Conservation (phyloP, 352 stramenopile species). For the Vaucheria bursata region DNA sequence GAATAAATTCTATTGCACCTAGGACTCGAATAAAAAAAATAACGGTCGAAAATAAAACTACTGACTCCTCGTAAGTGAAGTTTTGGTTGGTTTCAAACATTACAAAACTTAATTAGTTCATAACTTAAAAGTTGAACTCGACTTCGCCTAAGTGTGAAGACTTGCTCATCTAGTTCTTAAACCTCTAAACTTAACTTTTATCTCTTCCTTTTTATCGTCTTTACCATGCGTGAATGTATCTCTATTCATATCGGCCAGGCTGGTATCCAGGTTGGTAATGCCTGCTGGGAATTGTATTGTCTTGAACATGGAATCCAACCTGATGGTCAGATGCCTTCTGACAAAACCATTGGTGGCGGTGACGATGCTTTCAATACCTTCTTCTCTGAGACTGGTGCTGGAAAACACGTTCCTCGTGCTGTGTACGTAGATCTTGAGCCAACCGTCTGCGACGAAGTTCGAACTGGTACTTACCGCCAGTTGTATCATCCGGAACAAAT, state of each 20-base stretch:
- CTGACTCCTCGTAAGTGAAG: too few relatives aligned
- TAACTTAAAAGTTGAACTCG: too few relatives aligned
- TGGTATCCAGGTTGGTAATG: conserved; percentile 74
- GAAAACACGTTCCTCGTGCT: conserved; percentile 93
- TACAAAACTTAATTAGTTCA: too few relatives aligned
- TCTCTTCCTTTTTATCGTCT: conserved; percentile 3
- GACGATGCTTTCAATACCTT: conserved; percentile 95
- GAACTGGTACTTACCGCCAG: conserved; percentile 82
- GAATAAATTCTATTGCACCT: too few relatives aligned
- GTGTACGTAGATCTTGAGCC: conserved; percentile 96
- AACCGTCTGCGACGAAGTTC: conserved; percentile 92
- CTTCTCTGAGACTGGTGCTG: conserved; percentile 66
- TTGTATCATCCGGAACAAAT: conserved; percentile 97
- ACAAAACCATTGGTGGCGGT: conserved; percentile 79
- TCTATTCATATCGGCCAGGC: conserved; percentile 92
- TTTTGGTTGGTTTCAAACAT: too few relatives aligned
- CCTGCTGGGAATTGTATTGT: conserved; percentile 83
- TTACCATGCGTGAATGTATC: conserved; percentile 81
- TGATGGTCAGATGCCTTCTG: conserved; percentile 79
- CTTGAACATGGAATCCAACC: conserved; percentile 81
- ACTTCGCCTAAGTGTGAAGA: neutral
- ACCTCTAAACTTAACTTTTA: neutral
- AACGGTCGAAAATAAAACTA: too few relatives aligned
- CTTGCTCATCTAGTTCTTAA: neutral
- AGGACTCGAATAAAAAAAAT: too few relatives aligned